Evolutionary conservation across 768 basidiomycete species (phyloP), one percentile per base, ranked within the genome.

Genomic region (Podaxis sp.): DNA sequence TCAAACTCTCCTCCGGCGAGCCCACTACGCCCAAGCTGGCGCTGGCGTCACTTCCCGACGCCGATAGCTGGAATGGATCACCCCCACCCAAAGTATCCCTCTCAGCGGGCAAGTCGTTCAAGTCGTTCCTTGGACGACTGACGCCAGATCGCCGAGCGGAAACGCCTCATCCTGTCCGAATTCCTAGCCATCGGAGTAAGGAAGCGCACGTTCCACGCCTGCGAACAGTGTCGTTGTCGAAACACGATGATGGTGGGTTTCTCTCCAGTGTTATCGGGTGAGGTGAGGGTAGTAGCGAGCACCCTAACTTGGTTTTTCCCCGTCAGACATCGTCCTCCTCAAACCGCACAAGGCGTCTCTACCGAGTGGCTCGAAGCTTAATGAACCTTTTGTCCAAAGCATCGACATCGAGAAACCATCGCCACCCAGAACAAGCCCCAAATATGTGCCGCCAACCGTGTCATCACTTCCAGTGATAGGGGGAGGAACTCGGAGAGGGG

Each of bases 1-100:
- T 24, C 24, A 62, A 56, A 20, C 33, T 49, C 30, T 64, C 64
- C 12, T 50, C 52, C 2, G 66, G 64, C 30, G 56, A 64, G 26
- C 66, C 66, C 37, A 62, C 58, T 15, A 63, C 63, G 17, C 66
- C 66, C 44, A 67, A 65, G 55, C 30, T 65, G 13, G n/a, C 36
- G 2, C 58, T 30, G 3, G 64, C 64, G 7, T 48, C 51, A 13
- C 64, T 67, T 46, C 66, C 60, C 2, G 53, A 56, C 33, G 30
- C 53, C 40, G 58, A 40, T 33, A 51, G 30, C 48, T 51, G 46
- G 28, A 40, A 26, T 7, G 64, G 40, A 48, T 50, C 64, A 22
- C 56, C 57, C n/a, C 38, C 48, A 4, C 56, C 33, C 12, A 58
- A 56, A 37, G 20, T 26, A 10, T 46, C 53, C 51, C 52, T 30